phyloP scores from a whole-genome alignment of 2,329 filamentous ascomycete genomes.

The Aspergillus puulaauensis region DNA sequence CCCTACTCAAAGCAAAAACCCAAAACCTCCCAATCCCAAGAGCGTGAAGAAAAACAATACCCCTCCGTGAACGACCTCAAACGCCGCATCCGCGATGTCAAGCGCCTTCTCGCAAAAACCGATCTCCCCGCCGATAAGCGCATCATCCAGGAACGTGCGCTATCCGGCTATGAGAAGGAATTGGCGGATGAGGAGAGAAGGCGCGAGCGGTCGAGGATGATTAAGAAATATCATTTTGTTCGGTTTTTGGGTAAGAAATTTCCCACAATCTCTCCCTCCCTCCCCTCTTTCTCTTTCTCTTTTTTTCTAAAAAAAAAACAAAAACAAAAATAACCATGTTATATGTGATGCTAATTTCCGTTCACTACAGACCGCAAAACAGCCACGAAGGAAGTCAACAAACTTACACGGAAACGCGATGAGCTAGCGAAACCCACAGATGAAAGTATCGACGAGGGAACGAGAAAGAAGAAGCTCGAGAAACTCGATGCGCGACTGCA shows the following conservation, averaged over 20 bases:
- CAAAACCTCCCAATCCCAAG: slow-evolving; percentile 3
- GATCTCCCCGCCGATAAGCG: slow-evolving; percentile 56
- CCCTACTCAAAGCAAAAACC: slow-evolving; percentile 1
- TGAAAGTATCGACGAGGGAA: slow-evolving; percentile 20
- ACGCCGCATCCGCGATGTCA: slow-evolving; percentile 56
- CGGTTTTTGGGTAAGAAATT: slow-evolving; percentile 55
- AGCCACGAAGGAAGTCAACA: slow-evolving; percentile 40
- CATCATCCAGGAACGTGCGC: slow-evolving; percentile 59
- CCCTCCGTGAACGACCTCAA: slow-evolving; percentile 53
- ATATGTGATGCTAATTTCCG: slow-evolving; percentile 10
- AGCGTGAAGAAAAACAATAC: slow-evolving; percentile 23
- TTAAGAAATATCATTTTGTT: slow-evolving; percentile 64
- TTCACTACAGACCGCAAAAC: slow-evolving; percentile 39
- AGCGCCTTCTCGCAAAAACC: slow-evolving; percentile 50
- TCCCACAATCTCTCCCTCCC: too few species aligned
- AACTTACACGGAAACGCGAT: slow-evolving; percentile 39
- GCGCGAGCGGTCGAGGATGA: slow-evolving; percentile 55
- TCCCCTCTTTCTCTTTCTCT: not conserved
- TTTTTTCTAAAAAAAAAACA: too few species aligned
- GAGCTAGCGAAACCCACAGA: slow-evolving; percentile 32
- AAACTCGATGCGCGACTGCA: slow-evolving; percentile 42
- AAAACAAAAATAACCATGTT: too few species aligned
- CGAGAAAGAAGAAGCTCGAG: slow-evolving; percentile 22
- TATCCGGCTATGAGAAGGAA: slow-evolving; percentile 57
- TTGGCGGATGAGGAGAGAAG: slow-evolving; percentile 50